Base-by-base conservation (phyloP, 75 land plant genomes). In the Cunninghamia lanceolata region DNA sequence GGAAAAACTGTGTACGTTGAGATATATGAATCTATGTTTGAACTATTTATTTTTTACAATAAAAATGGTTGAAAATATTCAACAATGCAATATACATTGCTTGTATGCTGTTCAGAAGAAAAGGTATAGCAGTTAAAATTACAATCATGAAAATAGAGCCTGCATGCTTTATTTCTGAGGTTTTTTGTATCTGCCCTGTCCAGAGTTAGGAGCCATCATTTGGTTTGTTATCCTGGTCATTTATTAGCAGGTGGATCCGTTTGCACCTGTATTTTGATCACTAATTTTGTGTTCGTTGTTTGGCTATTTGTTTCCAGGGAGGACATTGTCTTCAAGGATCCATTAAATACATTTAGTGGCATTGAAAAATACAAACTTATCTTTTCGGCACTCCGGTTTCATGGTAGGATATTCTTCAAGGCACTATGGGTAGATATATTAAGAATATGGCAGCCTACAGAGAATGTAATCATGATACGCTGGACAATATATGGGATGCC, bases 321-420 rank as follows among this genome's bases (percentile, higher is more conserved):
- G 71, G 99, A 97, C 83, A 94, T 97, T 81, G 93, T 89, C 56
- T 97, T 97, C 90, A 92, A 92, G 85, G 98, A 96, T 85, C 99
- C 98, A 35, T 71, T 96, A 70, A 96, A 94, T 89, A 94, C 92
- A 38, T 96, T 97, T 87, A 25, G 38, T 42, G 98, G 99, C 53
- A 88, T 96, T 43, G 89, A 93, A 19, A 97, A 96, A 83, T 97
- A 97, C 85, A 97, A 96, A 70, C 89, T 92, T 9, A 93, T 97
- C 47, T 97, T 97, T 81, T 92, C 95, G 93, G 96, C 92, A 0
- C 87, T 97, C 2, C 87, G 99, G 46, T 90, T 97, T 81, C 89
- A 93, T 88, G 98, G 96, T 11, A 92, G 87, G 81, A 92, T 97
- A 66, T 94, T 97, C 50, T 97, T 97, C 90, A 94, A 91, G 91